phyloP scores from a whole-genome alignment of 2,329 filamentous ascomycete genomes.

The Exophiala calicioides region DNA sequence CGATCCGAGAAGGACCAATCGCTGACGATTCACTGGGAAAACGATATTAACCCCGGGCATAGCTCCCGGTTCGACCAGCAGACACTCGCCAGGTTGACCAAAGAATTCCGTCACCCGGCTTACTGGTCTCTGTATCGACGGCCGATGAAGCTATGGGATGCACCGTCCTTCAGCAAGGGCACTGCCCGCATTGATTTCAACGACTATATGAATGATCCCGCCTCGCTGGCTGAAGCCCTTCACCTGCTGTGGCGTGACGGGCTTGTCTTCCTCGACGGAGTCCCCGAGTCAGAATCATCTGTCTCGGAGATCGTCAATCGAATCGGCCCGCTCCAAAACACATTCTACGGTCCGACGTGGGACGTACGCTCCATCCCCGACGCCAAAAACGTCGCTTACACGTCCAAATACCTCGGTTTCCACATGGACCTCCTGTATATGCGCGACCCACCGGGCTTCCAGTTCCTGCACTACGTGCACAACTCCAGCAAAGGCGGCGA shows the following conservation, averaged over 20 bases:
- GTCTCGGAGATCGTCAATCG: slow-evolving; percentile 69
- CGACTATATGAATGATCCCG: slow-evolving; percentile 66
- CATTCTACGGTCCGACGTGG: slow-evolving; percentile 90
- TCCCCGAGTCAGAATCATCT: slow-evolving; percentile 67
- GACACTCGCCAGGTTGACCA: slow-evolving; percentile 11
- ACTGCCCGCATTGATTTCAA: slow-evolving; percentile 66
- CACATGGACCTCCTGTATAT: slow-evolving; percentile 96
- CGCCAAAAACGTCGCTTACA: slow-evolving; percentile 92
- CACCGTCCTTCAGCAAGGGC: slow-evolving; percentile 46
- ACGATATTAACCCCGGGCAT: no score
- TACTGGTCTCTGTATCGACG: slow-evolving; percentile 42
- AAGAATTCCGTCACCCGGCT: slow-evolving; percentile 20
- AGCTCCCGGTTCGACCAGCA: slow-evolving; percentile 15
- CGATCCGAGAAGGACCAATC: no score
- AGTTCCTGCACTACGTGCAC: slow-evolving; percentile 85
- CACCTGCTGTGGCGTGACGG: slow-evolving; percentile 66
- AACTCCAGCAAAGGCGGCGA: slow-evolving; percentile 79
- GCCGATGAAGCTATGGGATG: slow-evolving; percentile 38
- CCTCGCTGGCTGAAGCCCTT: slow-evolving; percentile 63
- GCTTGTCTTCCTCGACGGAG: slow-evolving; percentile 72
- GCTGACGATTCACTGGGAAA: no score
- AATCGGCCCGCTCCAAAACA: slow-evolving; percentile 78
- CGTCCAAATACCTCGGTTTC: slow-evolving; percentile 74
- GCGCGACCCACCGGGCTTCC: slow-evolving; percentile 73
- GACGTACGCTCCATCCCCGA: slow-evolving; percentile 79